phyloP scores from a whole-genome alignment of 2,329 filamentous ascomycete species.

The Aspergillus transmontanensis region DNA sequence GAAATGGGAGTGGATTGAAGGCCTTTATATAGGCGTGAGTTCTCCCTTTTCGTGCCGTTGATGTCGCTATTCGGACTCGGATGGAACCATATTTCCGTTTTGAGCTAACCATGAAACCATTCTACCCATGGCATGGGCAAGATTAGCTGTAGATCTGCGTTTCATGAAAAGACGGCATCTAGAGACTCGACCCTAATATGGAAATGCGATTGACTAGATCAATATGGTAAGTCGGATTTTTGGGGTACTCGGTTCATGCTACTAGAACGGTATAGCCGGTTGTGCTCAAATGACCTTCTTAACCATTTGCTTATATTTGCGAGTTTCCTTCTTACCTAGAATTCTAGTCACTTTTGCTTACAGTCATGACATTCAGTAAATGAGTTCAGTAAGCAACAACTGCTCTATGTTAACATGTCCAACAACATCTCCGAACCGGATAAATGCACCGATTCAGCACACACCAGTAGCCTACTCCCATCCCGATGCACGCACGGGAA shows the following conservation, averaged over 20 bases:
- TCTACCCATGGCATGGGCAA: not conserved
- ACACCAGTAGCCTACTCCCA: not conserved
- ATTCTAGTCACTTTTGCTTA: fast-evolving
- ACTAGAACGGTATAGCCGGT: not conserved
- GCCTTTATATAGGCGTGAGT: not conserved
- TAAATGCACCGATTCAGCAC: not conserved
- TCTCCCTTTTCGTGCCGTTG: not conserved
- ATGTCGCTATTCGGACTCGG: not conserved
- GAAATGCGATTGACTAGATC: not conserved
- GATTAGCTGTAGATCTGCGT: not conserved
- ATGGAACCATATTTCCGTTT: not conserved
- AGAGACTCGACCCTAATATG: not conserved
- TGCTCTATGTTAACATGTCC: not conserved
- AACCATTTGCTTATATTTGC: not conserved
- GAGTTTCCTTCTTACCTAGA: too few relatives aligned
- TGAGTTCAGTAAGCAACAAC: too few relatives aligned
- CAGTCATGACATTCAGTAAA: not conserved
- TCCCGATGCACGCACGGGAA: not conserved
- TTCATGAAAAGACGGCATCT: not conserved
- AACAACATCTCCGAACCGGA: not conserved
- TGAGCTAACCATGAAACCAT: not conserved
- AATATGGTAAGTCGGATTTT: not conserved
- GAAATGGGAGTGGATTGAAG: not conserved
- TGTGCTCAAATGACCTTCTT: not conserved
- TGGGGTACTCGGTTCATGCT: not conserved